Conservation (phyloP, 2,329 filamentous ascomycete species). For the Epichloe brachyelytri region DNA sequence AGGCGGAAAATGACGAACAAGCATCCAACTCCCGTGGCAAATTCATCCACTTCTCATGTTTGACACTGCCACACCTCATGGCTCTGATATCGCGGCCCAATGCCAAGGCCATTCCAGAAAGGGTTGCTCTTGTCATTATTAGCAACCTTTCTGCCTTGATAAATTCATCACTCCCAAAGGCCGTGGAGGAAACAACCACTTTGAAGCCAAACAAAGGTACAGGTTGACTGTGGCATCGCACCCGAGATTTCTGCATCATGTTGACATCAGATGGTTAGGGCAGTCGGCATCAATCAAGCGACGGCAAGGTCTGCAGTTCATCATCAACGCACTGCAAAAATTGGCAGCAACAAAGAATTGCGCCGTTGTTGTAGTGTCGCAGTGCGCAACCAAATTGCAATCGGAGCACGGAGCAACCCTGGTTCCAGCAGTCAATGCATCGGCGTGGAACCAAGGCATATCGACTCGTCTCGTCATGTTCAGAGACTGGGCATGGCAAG, state of each 20-base stretch:
- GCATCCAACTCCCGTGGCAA: slow-evolving; percentile 13
- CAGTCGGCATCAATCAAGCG: slow-evolving; percentile 28
- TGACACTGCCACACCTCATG: slow-evolving; percentile 58
- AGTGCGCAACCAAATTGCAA: slow-evolving; percentile 72
- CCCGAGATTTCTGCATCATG: neutral
- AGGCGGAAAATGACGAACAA: slow-evolving; percentile 7
- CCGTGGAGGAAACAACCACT: slow-evolving; percentile 25
- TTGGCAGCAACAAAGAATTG: slow-evolving; percentile 61
- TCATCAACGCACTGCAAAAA: slow-evolving; percentile 61
- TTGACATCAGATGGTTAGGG: slow-evolving; percentile 15
- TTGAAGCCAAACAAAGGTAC: slow-evolving; percentile 29
- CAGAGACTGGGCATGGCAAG: slow-evolving; percentile 55
- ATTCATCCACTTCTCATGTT: slow-evolving; percentile 37
- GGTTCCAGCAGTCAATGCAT: slow-evolving; percentile 60
- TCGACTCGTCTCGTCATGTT: slow-evolving; percentile 65
- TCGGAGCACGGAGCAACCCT: slow-evolving; percentile 53
- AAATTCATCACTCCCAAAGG: slow-evolving; percentile 61
- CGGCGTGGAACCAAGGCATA: slow-evolving; percentile 69
- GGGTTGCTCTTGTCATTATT: slow-evolving; percentile 58
- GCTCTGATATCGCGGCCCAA: slow-evolving; percentile 61
- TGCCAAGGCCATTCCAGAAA: slow-evolving; percentile 44
- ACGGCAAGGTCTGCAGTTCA: slow-evolving; percentile 41
- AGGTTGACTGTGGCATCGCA: neutral
- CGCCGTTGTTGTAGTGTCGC: slow-evolving; percentile 63
- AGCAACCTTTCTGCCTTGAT: slow-evolving; percentile 68